Evolutionary conservation across 345 rosid species (phyloP).

Genomic region (Sonneratia alba): DNA sequence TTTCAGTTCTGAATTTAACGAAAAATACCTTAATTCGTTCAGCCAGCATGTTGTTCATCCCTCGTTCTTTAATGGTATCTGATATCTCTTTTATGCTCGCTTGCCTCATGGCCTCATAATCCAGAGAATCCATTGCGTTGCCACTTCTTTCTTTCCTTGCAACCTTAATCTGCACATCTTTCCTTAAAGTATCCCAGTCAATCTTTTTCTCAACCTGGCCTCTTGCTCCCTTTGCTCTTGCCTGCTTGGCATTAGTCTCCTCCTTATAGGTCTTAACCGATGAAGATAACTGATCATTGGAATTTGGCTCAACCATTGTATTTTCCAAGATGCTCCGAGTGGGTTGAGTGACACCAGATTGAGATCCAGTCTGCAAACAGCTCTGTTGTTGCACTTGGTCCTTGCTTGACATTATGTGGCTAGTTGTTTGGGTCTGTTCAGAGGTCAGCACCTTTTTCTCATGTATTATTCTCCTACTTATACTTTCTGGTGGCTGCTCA

Average conservation of each 20-base stretch:
- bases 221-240: slow-evolving; percentile 15
- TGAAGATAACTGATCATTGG: slow-evolving; percentile 24
- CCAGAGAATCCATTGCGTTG: slow-evolving; percentile 62
- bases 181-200: slow-evolving; percentile 80
- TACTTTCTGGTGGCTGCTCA: slow-evolving; percentile 17
- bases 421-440: slow-evolving; percentile 15
- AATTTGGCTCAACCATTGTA: slow-evolving; percentile 23
- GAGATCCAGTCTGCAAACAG: slow-evolving; percentile 13
- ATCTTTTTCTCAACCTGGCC: slow-evolving; percentile 30
- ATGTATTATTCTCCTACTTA: slow-evolving; percentile 13
- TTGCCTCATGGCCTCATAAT: slow-evolving; percentile 71
- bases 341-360: slow-evolving; percentile 14
- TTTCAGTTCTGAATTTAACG: slow-evolving; percentile 7
- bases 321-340: slow-evolving; percentile 15
- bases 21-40: slow-evolving; percentile 63
- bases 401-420: slow-evolving; percentile 17
- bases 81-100: slow-evolving; percentile 47
- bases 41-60: slow-evolving; percentile 88
- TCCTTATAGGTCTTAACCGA: slow-evolving; percentile 20
- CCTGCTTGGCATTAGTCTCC: slow-evolving; percentile 2
- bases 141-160: slow-evolving; percentile 37
- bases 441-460: slow-evolving; percentile 15
- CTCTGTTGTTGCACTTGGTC: slow-evolving; percentile 17
- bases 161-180: slow-evolving; percentile 30
- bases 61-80: slow-evolving; percentile 63